A percentile compares a stretch with the other conserved stretches of the same genome.
Conservation (phyloP, 306 rosid genomes). For the Vigna angularis region DNA sequence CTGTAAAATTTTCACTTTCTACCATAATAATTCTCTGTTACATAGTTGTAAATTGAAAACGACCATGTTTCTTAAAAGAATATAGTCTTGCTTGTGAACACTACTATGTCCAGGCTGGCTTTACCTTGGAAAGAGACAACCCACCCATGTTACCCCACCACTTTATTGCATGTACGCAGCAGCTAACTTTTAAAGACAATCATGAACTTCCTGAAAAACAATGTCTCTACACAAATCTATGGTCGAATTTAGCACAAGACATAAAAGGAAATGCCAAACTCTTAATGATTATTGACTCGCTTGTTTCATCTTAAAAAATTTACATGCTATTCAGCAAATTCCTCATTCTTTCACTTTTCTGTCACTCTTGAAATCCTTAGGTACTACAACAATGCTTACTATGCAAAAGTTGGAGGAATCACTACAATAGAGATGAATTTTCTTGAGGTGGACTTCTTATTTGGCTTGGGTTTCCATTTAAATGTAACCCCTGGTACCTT, state of each 20-base stretch:
- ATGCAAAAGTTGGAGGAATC: constrained; percentile 98
- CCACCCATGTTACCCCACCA: constrained; percentile 50
- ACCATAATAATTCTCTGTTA: constrained; percentile 7
- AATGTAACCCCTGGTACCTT: constrained; percentile 85
- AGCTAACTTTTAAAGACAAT: constrained; percentile 36
- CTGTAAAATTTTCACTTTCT: constrained; percentile 27
- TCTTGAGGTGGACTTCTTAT: constrained; percentile 90
- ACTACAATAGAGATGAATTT: constrained; percentile 90
- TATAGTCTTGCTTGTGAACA: constrained; percentile 48
- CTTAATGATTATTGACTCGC: constrained; percentile 20
- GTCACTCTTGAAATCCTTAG: constrained; percentile 47
- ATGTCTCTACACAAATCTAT: constrained; percentile 11
- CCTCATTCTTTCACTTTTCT: neutral
- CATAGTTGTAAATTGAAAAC: constrained; percentile 39
- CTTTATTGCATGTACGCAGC: constrained; percentile 40
- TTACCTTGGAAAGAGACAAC: constrained; percentile 51
- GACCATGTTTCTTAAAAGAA: constrained; percentile 40
- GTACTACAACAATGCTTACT: constrained; percentile 95
- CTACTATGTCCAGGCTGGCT: constrained; percentile 53
- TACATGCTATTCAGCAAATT: neutral
- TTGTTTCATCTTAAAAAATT: neutral
- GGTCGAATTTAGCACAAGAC: constrained; percentile 17
- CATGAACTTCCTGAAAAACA: constrained; percentile 24
- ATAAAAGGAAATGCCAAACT: neutral
- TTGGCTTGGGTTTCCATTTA: constrained; percentile 85